Evolutionary conservation across 768 basidiomycete genomes (phyloP), one percentile per base, ranked within the genome.

Genomic region (Leucogyrophana mollusca): DNA sequence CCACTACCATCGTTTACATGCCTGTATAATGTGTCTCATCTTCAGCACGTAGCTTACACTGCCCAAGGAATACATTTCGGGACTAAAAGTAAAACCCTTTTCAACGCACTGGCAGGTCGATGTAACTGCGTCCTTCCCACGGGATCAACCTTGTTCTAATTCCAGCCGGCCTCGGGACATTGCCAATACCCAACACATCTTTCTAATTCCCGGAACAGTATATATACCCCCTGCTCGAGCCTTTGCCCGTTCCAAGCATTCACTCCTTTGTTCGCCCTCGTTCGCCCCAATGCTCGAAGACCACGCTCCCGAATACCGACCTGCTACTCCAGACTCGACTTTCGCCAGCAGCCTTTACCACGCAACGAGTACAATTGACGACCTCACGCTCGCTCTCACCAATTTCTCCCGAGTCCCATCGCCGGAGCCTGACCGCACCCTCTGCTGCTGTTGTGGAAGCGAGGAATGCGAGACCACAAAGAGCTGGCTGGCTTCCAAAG

Each of bases 321-420:
- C 80, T 41, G 51, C 59, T 16, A 74, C 78, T 4, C 80, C 78
- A 34, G 73, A 73, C 56, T 77, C 82, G 8, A 69, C 74, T n/a
- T 52, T 77, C 49, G 63, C 74, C 9, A 77, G 60, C 58, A 80
- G 74, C 53, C 68, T 80, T 27, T 64, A 79, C 62, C 69, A 74
- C 57, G 74, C 77, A 16, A 75, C 76, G 4, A 76, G 66, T 50
- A 87, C 83, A 41, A 82, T 92, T 62, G 86, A 93, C 69, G 86
- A 91, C 65, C 72, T 93, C 37, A 91, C 88, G 0, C 66, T 77
- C 34, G 87, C 87, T 3, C 63, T 93, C 50, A 72, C 80, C 42
- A 81, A 82, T 61, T 84, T 87, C 65, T 87, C 90, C 23, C 77
- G 83, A 32, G 72, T 81, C 16, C 77, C 82, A 1, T 87, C 88